A percentile compares a stretch with the other conserved stretches of the same genome.
phyloP scores from a whole-genome alignment of 2,329 filamentous ascomycete genomes.

The Dissoconium aciculare region DNA sequence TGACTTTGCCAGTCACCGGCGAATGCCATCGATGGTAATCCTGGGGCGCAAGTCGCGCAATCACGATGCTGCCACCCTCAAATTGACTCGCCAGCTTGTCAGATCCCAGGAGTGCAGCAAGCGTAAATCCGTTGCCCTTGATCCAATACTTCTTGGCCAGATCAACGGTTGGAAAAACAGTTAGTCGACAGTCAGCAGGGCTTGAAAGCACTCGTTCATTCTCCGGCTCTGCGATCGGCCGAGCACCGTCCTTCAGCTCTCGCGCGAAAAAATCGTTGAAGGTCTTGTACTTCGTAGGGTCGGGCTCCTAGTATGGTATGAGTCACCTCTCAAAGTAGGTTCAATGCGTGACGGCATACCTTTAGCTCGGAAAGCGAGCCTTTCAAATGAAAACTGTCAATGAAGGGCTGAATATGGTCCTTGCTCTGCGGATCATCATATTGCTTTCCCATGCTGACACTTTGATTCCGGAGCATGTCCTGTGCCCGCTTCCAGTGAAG shows the following conservation, averaged over 20 bases:
- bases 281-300: slow-evolving; percentile 25
- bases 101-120: slow-evolving; percentile 20
- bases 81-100: slow-evolving; percentile 21
- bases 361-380: slow-evolving; percentile 22
- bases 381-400: slow-evolving; percentile 26
- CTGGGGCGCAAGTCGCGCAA: slow-evolving; percentile 29
- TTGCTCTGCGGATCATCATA: slow-evolving; percentile 26
- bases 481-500: slow-evolving; percentile 25
- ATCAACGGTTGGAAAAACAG: slow-evolving; percentile 25
- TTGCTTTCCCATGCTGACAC: slow-evolving; percentile 27
- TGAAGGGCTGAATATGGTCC: slow-evolving; percentile 28
- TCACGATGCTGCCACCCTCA: slow-evolving; percentile 25
- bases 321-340: not conserved
- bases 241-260: slow-evolving; percentile 23
- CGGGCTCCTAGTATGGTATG: slow-evolving; percentile 16
- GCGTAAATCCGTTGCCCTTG: slow-evolving; percentile 29
- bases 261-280: slow-evolving; percentile 33
- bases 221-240: slow-evolving; percentile 25
- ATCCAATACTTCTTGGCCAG: slow-evolving; percentile 30
- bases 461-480: slow-evolving; percentile 25
- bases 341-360: slow-evolving; percentile 1
- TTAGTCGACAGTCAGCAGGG: slow-evolving; percentile 28
- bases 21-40: slow-evolving; percentile 31
- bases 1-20: slow-evolving; percentile 22
- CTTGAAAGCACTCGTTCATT: slow-evolving; percentile 21